phyloP scores from a whole-genome alignment of 2,329 filamentous ascomycete species.

The Nothophaeocryptopus gaeumannii region DNA sequence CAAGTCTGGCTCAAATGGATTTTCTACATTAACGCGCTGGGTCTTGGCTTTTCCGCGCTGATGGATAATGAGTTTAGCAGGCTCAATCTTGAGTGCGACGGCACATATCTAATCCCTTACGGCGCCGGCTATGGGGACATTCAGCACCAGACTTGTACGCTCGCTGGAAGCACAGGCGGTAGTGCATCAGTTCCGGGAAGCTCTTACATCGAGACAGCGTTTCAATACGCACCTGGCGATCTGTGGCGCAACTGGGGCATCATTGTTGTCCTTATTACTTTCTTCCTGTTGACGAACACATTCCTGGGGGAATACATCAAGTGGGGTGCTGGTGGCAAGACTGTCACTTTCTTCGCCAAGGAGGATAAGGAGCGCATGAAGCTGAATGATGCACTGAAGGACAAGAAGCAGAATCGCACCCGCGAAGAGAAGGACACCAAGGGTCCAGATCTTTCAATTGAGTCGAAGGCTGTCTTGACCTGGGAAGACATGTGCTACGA shows the following conservation, averaged over 20 bases:
- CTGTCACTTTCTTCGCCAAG: constrained; percentile 72
- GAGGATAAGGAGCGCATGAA: constrained; percentile 65
- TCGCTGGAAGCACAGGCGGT: constrained; percentile 68
- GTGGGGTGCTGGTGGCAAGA: constrained; percentile 76
- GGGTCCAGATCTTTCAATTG: constrained; percentile 50
- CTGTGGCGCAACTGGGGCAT: constrained; percentile 86
- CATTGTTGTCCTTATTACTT: constrained; percentile 69
- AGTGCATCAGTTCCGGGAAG: constrained; percentile 61
- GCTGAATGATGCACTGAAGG: constrained; percentile 61
- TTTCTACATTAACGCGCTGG: constrained; percentile 72
- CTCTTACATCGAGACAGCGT: constrained; percentile 67
- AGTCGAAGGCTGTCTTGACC: constrained; percentile 56
- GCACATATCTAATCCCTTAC: constrained; percentile 65
- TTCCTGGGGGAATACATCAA: constrained; percentile 75
- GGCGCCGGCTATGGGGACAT: constrained; percentile 70
- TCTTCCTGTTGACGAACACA: constrained; percentile 73
- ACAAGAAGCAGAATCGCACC: constrained; percentile 57
- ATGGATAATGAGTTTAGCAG: constrained; percentile 84
- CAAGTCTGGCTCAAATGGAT: constrained; percentile 77
- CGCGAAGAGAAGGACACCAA: constrained; percentile 42
- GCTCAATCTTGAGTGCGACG: constrained; percentile 66
- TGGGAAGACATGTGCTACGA: constrained; percentile 53
- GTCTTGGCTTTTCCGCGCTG: constrained; percentile 70
- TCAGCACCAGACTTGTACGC: constrained; percentile 75
- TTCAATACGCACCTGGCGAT: constrained; percentile 63